These are phyloP conservation scores for Diaporthe helianthi DNA, from an alignment of 2,329 filamentous ascomycete species.

Conservation along the genomic window DNA sequence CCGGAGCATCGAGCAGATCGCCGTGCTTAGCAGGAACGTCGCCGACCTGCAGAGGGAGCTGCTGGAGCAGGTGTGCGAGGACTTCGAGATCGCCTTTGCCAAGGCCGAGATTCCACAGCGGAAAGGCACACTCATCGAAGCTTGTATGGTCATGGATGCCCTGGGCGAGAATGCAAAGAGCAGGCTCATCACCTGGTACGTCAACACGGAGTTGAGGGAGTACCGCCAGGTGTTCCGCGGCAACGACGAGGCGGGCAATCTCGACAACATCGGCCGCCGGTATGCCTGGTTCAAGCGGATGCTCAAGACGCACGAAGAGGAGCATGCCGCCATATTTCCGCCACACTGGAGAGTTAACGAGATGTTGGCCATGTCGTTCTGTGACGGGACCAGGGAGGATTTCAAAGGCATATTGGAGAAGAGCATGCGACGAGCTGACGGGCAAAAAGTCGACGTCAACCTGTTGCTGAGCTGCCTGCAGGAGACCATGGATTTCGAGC, in stretches of 20 bases:
- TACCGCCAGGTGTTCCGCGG: constrained; percentile 95
- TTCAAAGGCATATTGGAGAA: constrained; percentile 92
- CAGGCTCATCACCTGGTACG: constrained; percentile 92
- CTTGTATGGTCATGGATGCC: constrained; percentile 93
- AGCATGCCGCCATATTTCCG: constrained; percentile 89
- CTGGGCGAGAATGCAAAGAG: constrained; percentile 85
- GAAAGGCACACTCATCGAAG: constrained; percentile 78
- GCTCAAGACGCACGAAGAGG: constrained; percentile 93
- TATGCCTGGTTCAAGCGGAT: constrained; percentile 98
- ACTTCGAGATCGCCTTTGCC: constrained; percentile 94
- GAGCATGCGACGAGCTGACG: constrained; percentile 80
- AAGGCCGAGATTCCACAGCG: constrained; percentile 80
- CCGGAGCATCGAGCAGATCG: constrained; percentile 96
- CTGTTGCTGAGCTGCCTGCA: constrained; percentile 87
- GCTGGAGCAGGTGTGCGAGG: constrained; percentile 97
- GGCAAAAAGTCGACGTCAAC: constrained; percentile 86
- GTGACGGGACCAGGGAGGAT: constrained; percentile 93
- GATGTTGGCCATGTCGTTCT: constrained; percentile 88
- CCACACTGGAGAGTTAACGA: constrained; percentile 89
- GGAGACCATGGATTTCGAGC: constrained; percentile 96
- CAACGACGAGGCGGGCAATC: constrained; percentile 92
- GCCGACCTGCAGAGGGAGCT: constrained; percentile 91
- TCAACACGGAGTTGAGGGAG: constrained; percentile 94
- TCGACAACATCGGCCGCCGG: constrained; percentile 94
- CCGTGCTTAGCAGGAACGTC: constrained; percentile 88